phyloP scores from a whole-genome alignment of 176 grass and related monocot species.

The Aegilops bicornis region DNA sequence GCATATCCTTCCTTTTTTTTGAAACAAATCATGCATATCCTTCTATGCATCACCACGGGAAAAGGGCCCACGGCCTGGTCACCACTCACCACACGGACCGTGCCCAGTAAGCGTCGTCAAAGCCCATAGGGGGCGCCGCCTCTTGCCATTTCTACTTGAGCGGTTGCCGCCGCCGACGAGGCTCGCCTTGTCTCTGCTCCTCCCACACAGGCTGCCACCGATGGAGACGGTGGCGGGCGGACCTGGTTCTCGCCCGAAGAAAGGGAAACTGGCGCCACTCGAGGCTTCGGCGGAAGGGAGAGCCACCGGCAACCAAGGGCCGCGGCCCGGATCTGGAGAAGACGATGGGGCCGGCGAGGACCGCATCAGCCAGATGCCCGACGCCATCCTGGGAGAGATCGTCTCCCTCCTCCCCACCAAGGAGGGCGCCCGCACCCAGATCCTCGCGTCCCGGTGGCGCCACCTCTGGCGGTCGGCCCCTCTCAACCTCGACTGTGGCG shows the following conservation, averaged over 20 bases:
- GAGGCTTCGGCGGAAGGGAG: neutral
- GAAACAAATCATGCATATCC: no score
- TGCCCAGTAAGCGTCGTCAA: no score
- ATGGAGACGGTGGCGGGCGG: no score
- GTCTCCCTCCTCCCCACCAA: neutral
- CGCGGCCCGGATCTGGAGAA: neutral
- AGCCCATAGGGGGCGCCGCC: no score
- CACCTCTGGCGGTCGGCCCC: neutral
- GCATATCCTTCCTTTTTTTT: no score
- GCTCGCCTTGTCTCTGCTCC: no score
- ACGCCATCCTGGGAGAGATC: neutral
- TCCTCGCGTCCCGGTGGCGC: neutral
- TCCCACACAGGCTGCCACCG: no score
- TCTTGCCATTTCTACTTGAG: no score
- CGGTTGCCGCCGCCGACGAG: no score
- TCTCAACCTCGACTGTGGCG: neutral
- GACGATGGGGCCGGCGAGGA: neutral
- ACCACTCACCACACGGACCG: no score
- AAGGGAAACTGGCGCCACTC: neutral
- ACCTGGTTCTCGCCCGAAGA: neutral
- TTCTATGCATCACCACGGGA: no score
- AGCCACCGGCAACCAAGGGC: neutral
- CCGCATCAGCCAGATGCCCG: neutral
- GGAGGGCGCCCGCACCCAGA: neutral
- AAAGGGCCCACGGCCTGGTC: no score